Evolutionary conservation across 1,284 basidiomycete species (phyloP), one percentile per base, ranked within the genome.

Genomic region (Sporisorium scitamineum): DNA sequence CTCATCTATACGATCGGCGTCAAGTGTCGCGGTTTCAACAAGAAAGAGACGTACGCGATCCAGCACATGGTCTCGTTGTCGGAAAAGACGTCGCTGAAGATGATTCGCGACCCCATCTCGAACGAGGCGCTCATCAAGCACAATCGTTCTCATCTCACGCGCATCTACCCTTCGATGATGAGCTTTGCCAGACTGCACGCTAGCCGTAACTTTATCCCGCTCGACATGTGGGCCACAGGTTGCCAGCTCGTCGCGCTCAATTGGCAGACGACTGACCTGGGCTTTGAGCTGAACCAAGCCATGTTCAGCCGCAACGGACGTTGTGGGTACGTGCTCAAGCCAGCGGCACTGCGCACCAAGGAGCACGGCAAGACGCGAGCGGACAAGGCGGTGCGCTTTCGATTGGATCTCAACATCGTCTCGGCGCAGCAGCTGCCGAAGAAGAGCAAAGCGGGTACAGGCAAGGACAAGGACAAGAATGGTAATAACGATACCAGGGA

Each of bases 1-100:
- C 89, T 98, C 10, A 91, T 99, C 22, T 99, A 99, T 86, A 97
- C 96, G 2, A 90, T 96, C 47, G 97, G 96, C 13, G 95, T 99
- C 78, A 96, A 96, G 85, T 97, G 92, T 80, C 91, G 92, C 42
- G 95, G 96, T 0, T 90, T 99, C 84, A 94, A 94, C 87, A 93
- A 94, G 86, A 92, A 95, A 74, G 92, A 94, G 74, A 87, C 89
- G 32, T 99, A 99, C 84, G 92, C 91, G 2, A 89, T 91, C 0
- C 91, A 94, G 80, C 94, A 99, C 82, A 90, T 98, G 84, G 95
- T 99, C 85, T 97, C 94, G 5, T 88, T 99, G 5, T 95, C 94
- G 0, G 97, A 99, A 87, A 90, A 72, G 57, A 80, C 71, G n/a
- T 83, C 81, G 2, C 56, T 73, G 51, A 82, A 82, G 48, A 73